phyloP scores from a whole-genome alignment of 164 flowering plant genomes.

The Vitis vinifera region DNA sequence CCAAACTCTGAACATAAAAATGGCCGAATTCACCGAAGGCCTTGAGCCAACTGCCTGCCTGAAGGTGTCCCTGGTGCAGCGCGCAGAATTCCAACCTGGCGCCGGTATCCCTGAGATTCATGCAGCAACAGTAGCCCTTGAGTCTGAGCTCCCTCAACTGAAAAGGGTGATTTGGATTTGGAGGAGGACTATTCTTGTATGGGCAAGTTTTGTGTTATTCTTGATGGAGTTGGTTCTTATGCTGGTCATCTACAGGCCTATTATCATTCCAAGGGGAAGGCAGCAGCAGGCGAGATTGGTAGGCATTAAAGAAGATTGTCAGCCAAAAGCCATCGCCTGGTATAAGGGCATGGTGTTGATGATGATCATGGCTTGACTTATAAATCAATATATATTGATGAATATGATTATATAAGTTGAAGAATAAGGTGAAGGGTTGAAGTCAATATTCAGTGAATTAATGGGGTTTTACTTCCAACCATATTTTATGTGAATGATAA shows the following conservation, averaged over 20 bases:
- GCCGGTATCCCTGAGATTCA: slow-evolving; percentile 75
- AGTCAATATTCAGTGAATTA: too few relatives aligned
- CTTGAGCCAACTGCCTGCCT: slow-evolving; percentile 53
- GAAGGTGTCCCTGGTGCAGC: slow-evolving; percentile 55
- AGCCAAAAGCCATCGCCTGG: too few relatives aligned
- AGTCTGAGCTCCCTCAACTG: slow-evolving; percentile 59
- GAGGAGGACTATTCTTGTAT: slow-evolving; percentile 60
- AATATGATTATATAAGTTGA: too few relatives aligned
- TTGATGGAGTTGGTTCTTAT: slow-evolving; percentile 41
- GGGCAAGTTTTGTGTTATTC: slow-evolving; percentile 49
- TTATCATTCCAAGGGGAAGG: slow-evolving; percentile 49
- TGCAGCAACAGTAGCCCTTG: slow-evolving; percentile 47
- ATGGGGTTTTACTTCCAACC: too few relatives aligned
- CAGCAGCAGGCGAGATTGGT: slow-evolving; percentile 3
- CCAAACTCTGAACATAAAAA: slow-evolving; percentile 47
- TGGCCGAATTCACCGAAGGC: slow-evolving; percentile 45
- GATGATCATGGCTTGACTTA: too few relatives aligned
- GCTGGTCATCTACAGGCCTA: slow-evolving; percentile 46
- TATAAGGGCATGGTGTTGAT: too few relatives aligned
- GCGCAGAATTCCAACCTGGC: slow-evolving; percentile 55
- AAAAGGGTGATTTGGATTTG: slow-evolving; percentile 66
- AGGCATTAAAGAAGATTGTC: too few relatives aligned
- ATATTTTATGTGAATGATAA: too few relatives aligned
- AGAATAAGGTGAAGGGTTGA: too few relatives aligned
- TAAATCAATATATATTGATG: too few relatives aligned